These are phyloP conservation scores for Zymoseptoria passerinii DNA, from an alignment of 2,329 filamentous ascomycete species.

Conservation along the genomic window DNA sequence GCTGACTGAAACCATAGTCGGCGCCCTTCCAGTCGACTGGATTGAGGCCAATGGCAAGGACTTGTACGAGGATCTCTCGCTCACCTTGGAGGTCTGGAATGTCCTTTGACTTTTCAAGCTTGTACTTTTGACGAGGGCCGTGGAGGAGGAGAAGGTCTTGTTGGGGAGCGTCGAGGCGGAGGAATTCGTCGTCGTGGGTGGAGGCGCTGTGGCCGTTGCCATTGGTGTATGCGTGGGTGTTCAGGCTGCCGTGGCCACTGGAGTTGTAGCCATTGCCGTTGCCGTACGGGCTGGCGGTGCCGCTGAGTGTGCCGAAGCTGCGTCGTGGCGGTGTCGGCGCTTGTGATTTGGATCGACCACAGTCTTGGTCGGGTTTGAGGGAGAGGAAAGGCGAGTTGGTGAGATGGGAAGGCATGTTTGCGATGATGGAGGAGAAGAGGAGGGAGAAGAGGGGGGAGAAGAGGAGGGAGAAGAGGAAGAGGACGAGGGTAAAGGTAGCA, in stretches of 20 bases:
- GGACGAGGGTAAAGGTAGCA: constrained; percentile 6
- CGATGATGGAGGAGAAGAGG: not conserved
- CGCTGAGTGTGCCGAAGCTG: constrained; percentile 16
- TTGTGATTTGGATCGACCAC: constrained; percentile 15
- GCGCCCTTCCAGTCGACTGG: constrained; percentile 68
- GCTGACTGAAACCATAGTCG: constrained; percentile 63
- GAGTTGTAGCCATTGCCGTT: constrained; percentile 13
- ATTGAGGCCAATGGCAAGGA: constrained; percentile 60
- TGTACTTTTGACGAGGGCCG: constrained; percentile 29
- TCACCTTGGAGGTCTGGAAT: constrained; percentile 29
- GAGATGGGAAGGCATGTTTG: constrained; percentile 20
- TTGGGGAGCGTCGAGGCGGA: constrained; percentile 25
- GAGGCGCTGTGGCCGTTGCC: constrained; percentile 10
- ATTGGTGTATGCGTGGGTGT: constrained; percentile 7
- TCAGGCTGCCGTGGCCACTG: constrained; percentile 11
- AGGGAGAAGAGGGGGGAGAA: constrained; percentile 5
- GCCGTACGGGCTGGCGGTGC: constrained; percentile 8
- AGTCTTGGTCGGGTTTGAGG: constrained; percentile 21
- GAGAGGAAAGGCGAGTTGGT: constrained; percentile 20
- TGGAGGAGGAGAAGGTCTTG: constrained; percentile 30
- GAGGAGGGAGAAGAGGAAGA: constrained; percentile 7
- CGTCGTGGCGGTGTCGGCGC: constrained; percentile 1
- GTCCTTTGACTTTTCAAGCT: constrained; percentile 23
- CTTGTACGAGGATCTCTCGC: constrained; percentile 54
- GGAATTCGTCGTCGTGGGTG: constrained; percentile 23